Percentiles rank a stretch among this genome's conserved stretches.
Conservation (phyloP, 1,284 basidiomycete species). For the Ustilago tritici region DNA sequence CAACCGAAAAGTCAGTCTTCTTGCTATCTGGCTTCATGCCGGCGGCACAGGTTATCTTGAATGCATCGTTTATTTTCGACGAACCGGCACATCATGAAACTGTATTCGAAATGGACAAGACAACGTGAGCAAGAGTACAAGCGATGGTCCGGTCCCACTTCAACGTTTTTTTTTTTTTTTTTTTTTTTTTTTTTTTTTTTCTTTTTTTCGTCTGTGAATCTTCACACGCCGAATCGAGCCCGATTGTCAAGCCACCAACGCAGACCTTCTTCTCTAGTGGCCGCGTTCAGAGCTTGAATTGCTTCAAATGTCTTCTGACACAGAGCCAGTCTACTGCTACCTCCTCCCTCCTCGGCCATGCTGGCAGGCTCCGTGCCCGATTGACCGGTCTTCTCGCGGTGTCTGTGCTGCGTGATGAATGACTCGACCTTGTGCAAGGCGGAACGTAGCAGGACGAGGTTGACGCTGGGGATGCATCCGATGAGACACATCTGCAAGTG, state of each 20-base stretch:
- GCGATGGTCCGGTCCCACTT: too few species aligned
- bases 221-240: constrained; percentile 54
- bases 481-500: constrained; percentile 52
- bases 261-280: constrained; percentile 64
- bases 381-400: constrained; percentile 3
- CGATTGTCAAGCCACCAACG: constrained; percentile 67
- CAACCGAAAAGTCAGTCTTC: not conserved
- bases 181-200: too few species aligned
- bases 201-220: not conserved
- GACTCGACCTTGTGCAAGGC: constrained; percentile 52
- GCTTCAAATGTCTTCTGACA: constrained; percentile 61
- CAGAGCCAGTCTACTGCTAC: constrained; percentile 25
- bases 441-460: constrained; percentile 65
- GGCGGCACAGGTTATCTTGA: not conserved
- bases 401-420: constrained; percentile 47
- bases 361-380: not conserved
- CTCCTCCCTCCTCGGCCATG: constrained; percentile 1
- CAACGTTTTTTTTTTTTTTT: too few species aligned
- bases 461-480: constrained; percentile 60
- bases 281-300: constrained; percentile 61
- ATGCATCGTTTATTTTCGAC: not conserved
- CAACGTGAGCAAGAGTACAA: too few species aligned
- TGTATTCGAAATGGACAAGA: too few species aligned
- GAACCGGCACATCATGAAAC: not conserved
- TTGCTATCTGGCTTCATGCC: constrained; percentile 5